Conservation (phyloP, 2,329 filamentous ascomycete species). For the Reticulascus tulasneorum region DNA sequence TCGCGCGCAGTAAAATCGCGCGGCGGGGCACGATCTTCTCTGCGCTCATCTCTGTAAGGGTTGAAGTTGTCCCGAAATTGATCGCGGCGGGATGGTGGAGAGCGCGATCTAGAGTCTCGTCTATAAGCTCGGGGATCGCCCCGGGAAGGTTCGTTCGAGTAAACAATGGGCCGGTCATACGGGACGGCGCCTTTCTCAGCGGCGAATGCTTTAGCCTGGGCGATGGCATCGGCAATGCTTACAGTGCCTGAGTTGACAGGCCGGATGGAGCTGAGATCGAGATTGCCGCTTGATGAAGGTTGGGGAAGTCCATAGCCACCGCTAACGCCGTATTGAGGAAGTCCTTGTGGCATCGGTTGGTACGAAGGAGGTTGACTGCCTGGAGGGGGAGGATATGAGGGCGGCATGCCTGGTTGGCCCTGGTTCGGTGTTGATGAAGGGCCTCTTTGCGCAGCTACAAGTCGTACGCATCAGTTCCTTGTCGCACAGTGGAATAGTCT, state of each 20-base stretch:
- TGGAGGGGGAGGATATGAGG: slow-evolving; percentile 35
- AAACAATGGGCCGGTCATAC: slow-evolving; percentile 54
- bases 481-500: too few species aligned
- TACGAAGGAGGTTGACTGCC: slow-evolving; percentile 29
- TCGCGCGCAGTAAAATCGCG: slow-evolving; percentile 57
- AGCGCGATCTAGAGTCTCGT: slow-evolving; percentile 65
- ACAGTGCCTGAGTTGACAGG: slow-evolving; percentile 77
- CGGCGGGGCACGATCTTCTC: slow-evolving; percentile 52
- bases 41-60: slow-evolving; percentile 81
- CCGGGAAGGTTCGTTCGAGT: slow-evolving; percentile 30
- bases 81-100: slow-evolving; percentile 63
- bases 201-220: slow-evolving; percentile 78
- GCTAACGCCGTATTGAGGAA: slow-evolving; percentile 31
- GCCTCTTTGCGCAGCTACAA: slow-evolving; percentile 44
- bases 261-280: slow-evolving; percentile 77
- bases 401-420: slow-evolving; percentile 31
- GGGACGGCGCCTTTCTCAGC: slow-evolving; percentile 69
- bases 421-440: slow-evolving; percentile 38
- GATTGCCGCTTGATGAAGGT: slow-evolving; percentile 68
- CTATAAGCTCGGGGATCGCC: slow-evolving; percentile 47
- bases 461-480: too few species aligned
- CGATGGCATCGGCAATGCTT: slow-evolving; percentile 78
- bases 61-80: slow-evolving; percentile 73
- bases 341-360: slow-evolving; percentile 32
- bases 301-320: slow-evolving; percentile 54